These are phyloP conservation scores for Fusarium luffae DNA, from an alignment of 2,329 filamentous ascomycete genomes.

Conservation along the genomic window DNA sequence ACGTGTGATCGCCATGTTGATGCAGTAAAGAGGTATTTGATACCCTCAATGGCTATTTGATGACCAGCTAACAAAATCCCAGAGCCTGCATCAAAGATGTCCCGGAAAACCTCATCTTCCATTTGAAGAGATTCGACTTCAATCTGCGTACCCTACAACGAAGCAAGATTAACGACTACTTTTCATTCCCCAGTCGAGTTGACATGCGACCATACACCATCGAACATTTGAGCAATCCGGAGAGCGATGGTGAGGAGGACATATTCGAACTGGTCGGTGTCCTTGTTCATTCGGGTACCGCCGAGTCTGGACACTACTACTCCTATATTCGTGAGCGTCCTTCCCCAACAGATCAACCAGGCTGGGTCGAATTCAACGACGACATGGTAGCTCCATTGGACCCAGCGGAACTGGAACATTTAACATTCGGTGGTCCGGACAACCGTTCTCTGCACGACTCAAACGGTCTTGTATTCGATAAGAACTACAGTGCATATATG, in stretches of 20 bases:
- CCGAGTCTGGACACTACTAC: slow-evolving; percentile 96
- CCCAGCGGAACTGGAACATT: slow-evolving; percentile 74
- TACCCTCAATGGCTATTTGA: background rate
- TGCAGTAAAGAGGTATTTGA: slow-evolving; percentile 81
- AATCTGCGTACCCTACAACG: slow-evolving; percentile 80
- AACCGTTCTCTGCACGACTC: slow-evolving; percentile 60
- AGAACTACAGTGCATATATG: slow-evolving; percentile 94
- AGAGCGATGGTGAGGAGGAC: slow-evolving; percentile 70
- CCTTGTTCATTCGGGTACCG: slow-evolving; percentile 90
- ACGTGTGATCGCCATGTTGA: slow-evolving; percentile 89
- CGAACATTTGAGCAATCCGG: slow-evolving; percentile 78
- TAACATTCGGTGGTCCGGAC: slow-evolving; percentile 82
- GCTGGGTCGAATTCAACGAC: slow-evolving; percentile 96
- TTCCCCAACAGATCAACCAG: slow-evolving; percentile 56
- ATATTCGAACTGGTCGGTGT: slow-evolving; percentile 94
- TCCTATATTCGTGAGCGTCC: slow-evolving; percentile 90
- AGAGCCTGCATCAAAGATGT: slow-evolving; percentile 92
- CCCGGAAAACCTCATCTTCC: slow-evolving; percentile 94
- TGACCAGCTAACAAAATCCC: slow-evolving; percentile 2
- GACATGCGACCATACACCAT: slow-evolving; percentile 92
- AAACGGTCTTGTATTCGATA: slow-evolving; percentile 66
- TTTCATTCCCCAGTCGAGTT: slow-evolving; percentile 84
- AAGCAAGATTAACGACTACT: slow-evolving; percentile 95
- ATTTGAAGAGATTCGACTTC: slow-evolving; percentile 89
- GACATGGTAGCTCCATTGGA: slow-evolving; percentile 83